A percentile compares a stretch with the other conserved stretches of the same genome.
Conservation (phyloP, 257 asterid species). For the Phtheirospermum japonicum region DNA sequence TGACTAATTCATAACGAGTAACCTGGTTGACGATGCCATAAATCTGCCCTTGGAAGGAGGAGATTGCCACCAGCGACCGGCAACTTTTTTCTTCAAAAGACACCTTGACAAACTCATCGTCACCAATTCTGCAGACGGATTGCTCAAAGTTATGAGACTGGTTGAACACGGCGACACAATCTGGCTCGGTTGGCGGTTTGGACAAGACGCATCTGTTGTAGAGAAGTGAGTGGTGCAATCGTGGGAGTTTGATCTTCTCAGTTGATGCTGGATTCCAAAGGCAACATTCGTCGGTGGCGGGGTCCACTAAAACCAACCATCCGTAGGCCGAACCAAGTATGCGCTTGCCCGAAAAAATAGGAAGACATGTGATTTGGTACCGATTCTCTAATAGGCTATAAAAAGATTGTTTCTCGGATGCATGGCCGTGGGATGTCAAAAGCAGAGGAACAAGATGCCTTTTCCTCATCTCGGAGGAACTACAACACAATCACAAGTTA, state of each 20-base stretch:
- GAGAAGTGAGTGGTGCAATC: not conserved
- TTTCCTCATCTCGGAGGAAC: no score
- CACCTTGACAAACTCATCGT: not conserved
- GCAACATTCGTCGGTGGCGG: not conserved
- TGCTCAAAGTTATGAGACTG: not conserved
- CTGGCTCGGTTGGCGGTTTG: not conserved
- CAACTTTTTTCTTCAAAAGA: no score
- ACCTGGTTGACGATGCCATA: not conserved
- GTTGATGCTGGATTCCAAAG: not conserved
- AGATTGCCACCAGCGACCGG: not conserved
- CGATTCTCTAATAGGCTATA: not conserved
- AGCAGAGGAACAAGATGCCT: not conserved
- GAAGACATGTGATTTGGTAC: not conserved
- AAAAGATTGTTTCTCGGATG: not conserved
- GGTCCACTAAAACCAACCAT: not conserved
- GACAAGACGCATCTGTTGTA: no score
- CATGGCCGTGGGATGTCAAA: not conserved
- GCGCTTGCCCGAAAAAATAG: not conserved
- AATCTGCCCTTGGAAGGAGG: not conserved
- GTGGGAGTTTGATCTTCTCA: not conserved
- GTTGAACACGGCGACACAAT: not conserved
- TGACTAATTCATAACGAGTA: not conserved
- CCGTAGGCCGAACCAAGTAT: slow-evolving; percentile 5
- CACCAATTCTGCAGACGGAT: not conserved
- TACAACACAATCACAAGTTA: no score